Percentiles rank a stretch among this genome's conserved stretches.
Conservation (phyloP, 345 rosid genomes). For the Eucalyptus polybractea region DNA sequence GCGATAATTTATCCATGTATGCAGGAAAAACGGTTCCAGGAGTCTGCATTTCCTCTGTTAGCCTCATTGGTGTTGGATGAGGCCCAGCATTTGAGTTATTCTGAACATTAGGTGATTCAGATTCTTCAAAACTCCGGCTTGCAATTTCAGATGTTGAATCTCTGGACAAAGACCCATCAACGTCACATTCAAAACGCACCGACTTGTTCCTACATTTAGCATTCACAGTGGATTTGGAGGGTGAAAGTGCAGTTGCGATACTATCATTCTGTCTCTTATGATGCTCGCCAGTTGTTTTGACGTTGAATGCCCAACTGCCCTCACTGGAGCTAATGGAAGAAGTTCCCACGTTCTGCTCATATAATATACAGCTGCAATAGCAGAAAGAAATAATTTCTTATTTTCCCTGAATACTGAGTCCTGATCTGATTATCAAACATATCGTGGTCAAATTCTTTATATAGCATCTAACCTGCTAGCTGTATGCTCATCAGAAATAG, state of each 20-base stretch:
- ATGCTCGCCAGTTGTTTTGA: constrained; percentile 6
- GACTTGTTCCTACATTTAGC: constrained; percentile 29
- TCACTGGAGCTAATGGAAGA: constrained; percentile 20
- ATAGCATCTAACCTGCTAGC: constrained; percentile 44
- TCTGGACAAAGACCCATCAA: constrained; percentile 23
- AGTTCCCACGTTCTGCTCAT: constrained; percentile 9
- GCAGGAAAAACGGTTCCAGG: constrained; percentile 85
- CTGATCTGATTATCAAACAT: background rate
- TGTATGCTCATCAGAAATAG: constrained; percentile 36
- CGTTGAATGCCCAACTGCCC: constrained; percentile 17
- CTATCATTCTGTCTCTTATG: background rate
- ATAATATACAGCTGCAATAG: constrained; percentile 36
- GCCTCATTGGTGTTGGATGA: constrained; percentile 56
- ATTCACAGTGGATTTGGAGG: constrained; percentile 12
- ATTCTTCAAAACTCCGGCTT: constrained; percentile 15
- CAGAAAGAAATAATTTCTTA: background rate
- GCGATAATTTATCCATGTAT: constrained; percentile 22
- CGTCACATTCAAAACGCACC: constrained; percentile 41
- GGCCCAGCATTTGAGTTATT: constrained; percentile 30
- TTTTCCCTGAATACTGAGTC: background rate
- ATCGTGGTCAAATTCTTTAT: background rate
- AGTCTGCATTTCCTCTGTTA: constrained; percentile 94
- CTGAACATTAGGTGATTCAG: constrained; percentile 7
- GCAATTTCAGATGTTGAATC: constrained; percentile 20
- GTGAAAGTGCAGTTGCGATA: background rate